A percentile compares a stretch with the other conserved stretches of the same genome.
Evolutionary conservation across 495 filamentous ascomycete species (phyloP).

Genomic region (Haplographium delicatum): DNA sequence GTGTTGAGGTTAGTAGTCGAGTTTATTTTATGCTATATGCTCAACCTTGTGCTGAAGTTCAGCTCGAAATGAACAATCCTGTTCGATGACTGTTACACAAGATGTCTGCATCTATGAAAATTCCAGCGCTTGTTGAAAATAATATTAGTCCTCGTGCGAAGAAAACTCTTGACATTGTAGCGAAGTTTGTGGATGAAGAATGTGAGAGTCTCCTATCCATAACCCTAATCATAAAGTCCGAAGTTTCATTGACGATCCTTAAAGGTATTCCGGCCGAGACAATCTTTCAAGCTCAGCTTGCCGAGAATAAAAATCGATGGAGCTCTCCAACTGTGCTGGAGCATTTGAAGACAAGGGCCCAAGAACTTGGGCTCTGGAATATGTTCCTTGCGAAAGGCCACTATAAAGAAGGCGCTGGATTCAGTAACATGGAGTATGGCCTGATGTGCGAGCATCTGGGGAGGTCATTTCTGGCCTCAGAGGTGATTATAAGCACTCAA

Average conservation of each 20-base stretch:
- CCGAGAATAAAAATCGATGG: neutral
- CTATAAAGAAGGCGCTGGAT: slow-evolving; percentile 72
- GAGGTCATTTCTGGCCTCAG: neutral
- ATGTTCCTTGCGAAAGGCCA: slow-evolving; percentile 90
- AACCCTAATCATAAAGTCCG: neutral
- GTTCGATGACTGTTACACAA: too few relatives aligned
- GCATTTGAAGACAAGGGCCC: slow-evolving; percentile 75
- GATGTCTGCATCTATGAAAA: too few relatives aligned
- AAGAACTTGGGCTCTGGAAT: slow-evolving; percentile 83
- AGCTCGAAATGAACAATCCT: too few relatives aligned
- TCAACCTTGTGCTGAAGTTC: too few relatives aligned
- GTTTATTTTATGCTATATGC: too few relatives aligned
- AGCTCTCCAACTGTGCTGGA: slow-evolving; percentile 64
- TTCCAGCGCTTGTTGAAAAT: too few relatives aligned
- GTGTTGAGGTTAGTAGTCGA: too few relatives aligned
- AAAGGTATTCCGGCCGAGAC: neutral
- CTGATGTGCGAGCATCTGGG: neutral
- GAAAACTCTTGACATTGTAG: neutral
- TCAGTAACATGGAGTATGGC: neutral
- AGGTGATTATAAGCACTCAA: neutral
- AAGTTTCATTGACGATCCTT: too few relatives aligned
- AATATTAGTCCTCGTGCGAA: slow-evolving; percentile 26
- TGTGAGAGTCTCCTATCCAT: neutral
- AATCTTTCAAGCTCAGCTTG: neutral
- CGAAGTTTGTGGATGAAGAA: neutral